phyloP scores from a whole-genome alignment of 2,329 filamentous ascomycete genomes.

The Penicillium thymicola region DNA sequence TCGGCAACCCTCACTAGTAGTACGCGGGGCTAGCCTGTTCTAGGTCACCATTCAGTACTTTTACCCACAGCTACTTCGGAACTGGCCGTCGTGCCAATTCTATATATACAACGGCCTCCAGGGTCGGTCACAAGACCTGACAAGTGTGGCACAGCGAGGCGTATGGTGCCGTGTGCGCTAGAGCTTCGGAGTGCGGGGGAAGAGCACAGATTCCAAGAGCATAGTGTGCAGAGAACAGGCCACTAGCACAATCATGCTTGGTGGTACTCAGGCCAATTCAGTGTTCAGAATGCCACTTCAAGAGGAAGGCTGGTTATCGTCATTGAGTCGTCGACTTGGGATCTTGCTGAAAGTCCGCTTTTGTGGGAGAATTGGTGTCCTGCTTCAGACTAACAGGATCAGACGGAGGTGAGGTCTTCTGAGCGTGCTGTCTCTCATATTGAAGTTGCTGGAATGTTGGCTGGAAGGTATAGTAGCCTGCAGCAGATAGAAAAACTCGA shows the following conservation, averaged over 20 bases:
- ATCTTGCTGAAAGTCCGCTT: not conserved
- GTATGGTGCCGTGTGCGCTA: not conserved
- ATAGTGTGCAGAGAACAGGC: not conserved
- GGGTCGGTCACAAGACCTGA: not conserved
- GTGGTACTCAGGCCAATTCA: not conserved
- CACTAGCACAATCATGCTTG: not conserved
- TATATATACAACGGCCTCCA: not conserved
- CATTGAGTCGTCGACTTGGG: slow-evolving; percentile 1
- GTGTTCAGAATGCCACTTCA: not conserved
- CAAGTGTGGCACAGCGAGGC: not conserved
- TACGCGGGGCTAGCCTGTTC: too few species aligned
- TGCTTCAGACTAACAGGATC: not conserved
- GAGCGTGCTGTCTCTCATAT: slow-evolving; percentile 24
- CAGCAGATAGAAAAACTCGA: slow-evolving; percentile 6
- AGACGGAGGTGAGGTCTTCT: slow-evolving; percentile 9
- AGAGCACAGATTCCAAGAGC: not conserved
- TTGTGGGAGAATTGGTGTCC: not conserved
- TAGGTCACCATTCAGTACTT: not conserved
- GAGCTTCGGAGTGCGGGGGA: not conserved
- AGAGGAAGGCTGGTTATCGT: not conserved
- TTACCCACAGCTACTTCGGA: not conserved
- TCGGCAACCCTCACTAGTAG: not conserved
- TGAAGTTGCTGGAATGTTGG: slow-evolving; percentile 40
- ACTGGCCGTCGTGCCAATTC: not conserved
- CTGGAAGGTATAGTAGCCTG: slow-evolving; percentile 46